Conservation (phyloP, 2,329 filamentous ascomycete species). For the Aspergillus novoparasiticus region DNA sequence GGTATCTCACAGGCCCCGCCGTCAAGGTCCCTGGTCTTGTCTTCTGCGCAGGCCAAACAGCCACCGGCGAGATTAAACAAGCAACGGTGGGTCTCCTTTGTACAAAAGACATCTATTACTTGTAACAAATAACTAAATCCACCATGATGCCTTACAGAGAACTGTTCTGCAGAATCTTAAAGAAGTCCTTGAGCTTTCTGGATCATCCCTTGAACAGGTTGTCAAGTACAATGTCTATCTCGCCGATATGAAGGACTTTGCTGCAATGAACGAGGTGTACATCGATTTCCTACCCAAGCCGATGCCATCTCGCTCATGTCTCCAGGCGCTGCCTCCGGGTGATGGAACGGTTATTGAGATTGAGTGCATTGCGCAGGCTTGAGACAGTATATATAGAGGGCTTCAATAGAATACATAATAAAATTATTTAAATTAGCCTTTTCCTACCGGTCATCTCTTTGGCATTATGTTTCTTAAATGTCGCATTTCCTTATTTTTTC, state of each 20-base stretch:
- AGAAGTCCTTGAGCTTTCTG: conserved; percentile 61
- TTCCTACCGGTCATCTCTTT: too few relatives aligned
- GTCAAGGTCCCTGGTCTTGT: conserved; percentile 51
- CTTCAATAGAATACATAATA: neutral
- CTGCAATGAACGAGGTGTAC: conserved; percentile 67
- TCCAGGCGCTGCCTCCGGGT: conserved; percentile 44
- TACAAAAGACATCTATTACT: neutral
- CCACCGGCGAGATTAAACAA: conserved; percentile 53
- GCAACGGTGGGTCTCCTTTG: conserved; percentile 42
- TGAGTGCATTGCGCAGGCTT: conserved; percentile 47
- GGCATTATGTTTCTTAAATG: accelerated
- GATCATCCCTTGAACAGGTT: conserved; percentile 59
- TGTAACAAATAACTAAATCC: neutral
- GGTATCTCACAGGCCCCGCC: conserved; percentile 38
- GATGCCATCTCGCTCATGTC: conserved; percentile 47
- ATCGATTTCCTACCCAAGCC: conserved; percentile 45
- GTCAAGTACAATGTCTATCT: conserved; percentile 69
- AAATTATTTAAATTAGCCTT: neutral
- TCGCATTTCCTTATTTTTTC: accelerated
- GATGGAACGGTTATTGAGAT: conserved; percentile 49
- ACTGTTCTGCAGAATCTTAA: conserved; percentile 54
- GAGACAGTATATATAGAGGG: neutral
- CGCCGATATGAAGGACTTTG: conserved; percentile 65
- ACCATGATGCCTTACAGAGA: conserved; percentile 15
- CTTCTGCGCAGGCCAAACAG: conserved; percentile 53